Percentiles rank a stretch among this genome's conserved stretches.
These are phyloP conservation scores for Cryptosporidium meleagridis DNA, from an alignment of 169 alveolate species.

Conservation along the genomic window DNA sequence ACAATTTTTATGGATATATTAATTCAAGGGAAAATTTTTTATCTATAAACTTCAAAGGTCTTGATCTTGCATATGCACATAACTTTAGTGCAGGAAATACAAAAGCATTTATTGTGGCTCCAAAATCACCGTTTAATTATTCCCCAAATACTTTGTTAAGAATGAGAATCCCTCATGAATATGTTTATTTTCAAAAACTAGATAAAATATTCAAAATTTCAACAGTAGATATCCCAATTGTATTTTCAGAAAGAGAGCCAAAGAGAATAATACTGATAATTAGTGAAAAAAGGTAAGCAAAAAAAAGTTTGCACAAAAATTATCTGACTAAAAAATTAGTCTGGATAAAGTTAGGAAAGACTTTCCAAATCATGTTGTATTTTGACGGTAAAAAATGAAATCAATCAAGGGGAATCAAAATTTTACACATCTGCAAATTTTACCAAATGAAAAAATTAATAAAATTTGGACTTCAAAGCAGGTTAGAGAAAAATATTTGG, in stretches of 20 bases:
- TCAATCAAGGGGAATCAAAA: background rate
- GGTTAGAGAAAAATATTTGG: background rate
- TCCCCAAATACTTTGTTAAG: background rate
- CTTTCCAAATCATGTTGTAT: background rate
- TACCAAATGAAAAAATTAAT: background rate
- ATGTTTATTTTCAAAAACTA: background rate
- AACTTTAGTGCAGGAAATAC: background rate
- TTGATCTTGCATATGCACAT: conserved; percentile 8
- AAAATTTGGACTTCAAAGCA: background rate
- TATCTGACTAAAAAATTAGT: background rate
- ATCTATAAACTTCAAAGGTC: conserved; percentile 4
- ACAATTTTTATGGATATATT: background rate
- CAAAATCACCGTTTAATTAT: conserved; percentile 9
- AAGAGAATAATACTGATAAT: background rate
- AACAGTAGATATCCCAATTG: conserved; percentile 5
- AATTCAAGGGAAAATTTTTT: background rate
- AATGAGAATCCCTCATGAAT: conserved; percentile 21
- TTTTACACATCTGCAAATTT: background rate
- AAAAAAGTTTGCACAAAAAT: background rate
- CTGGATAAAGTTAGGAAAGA: background rate
- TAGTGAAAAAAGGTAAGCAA: background rate
- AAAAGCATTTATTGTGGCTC: background rate
- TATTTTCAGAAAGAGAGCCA: background rate
- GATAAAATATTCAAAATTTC: background rate
- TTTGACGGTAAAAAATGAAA: background rate